Conservation (phyloP, 331 rosid genomes). For the Acacia concinna region DNA sequence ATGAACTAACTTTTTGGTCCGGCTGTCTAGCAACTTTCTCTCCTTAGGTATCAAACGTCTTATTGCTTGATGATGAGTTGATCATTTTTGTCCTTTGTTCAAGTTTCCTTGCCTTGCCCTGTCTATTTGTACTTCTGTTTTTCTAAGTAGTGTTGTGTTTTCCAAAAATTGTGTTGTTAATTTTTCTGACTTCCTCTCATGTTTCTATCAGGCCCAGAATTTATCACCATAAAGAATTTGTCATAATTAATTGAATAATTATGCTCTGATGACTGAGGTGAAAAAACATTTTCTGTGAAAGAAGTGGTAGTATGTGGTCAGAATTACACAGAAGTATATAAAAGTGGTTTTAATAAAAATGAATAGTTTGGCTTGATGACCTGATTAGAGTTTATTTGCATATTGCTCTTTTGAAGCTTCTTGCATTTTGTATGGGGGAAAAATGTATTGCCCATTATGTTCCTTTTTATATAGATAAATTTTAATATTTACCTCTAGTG, state of each 20-base stretch:
- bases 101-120: not conserved
- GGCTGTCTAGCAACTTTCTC: not conserved
- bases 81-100: not conserved
- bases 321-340: not conserved
- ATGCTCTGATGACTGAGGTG: not conserved
- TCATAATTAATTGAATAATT: not conserved
- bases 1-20: not conserved
- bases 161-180: not conserved
- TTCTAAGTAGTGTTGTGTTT: not conserved
- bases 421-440: not conserved
- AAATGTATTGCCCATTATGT: not conserved
- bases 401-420: conserved; percentile 1
- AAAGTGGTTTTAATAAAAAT: not conserved
- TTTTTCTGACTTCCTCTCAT: not conserved
- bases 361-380: not conserved
- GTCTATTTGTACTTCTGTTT: conserved; percentile 8
- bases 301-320: not conserved
- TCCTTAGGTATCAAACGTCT: not conserved
- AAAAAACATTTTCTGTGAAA: not conserved
- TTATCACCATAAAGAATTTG: not conserved
- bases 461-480: not conserved
- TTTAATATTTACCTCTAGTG: not conserved
- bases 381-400: not conserved
- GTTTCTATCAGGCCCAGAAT: not conserved
- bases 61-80: not conserved